A percentile compares a stretch with the other conserved stretches of the same genome.
phyloP scores from a whole-genome alignment of 768 basidiomycete genomes.

The Chiua virens region DNA sequence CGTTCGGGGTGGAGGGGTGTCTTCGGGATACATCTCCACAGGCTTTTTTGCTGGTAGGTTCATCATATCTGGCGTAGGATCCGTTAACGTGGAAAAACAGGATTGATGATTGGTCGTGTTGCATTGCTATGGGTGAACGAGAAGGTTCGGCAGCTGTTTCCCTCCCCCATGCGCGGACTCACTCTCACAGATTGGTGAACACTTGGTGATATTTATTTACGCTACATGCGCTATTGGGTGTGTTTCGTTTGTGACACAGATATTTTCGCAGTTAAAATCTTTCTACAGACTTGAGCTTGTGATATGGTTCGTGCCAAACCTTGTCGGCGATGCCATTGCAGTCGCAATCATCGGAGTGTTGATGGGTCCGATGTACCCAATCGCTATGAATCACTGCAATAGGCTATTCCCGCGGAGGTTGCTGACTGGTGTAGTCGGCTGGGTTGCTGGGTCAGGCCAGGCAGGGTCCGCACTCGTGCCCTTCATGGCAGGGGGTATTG shows the following conservation, averaged over 20 bases:
- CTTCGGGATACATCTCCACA: conserved; percentile 48
- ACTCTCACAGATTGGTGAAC: conserved; percentile 32
- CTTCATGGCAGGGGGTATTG: conserved; percentile 49
- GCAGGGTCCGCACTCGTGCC: conserved; percentile 52
- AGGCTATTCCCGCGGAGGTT: conserved; percentile 37
- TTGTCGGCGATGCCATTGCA: conserved; percentile 63
- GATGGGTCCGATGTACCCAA: conserved; percentile 76
- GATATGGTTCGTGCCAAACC: conserved; percentile 68
- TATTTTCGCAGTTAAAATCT: neutral
- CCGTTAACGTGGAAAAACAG: conserved; percentile 5
- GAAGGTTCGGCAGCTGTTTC: conserved; percentile 14
- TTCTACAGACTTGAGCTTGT: conserved; percentile 55
- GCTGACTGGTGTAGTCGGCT: conserved; percentile 42
- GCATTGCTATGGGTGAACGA: conserved; percentile 29
- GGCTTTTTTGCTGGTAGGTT: conserved; percentile 34
- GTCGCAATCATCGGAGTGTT: conserved; percentile 65
- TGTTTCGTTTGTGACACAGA: neutral
- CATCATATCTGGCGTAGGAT: neutral
- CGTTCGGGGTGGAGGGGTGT: conserved; percentile 42
- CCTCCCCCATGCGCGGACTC: neutral
- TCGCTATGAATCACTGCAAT: conserved; percentile 39
- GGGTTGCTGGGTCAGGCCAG: conserved; percentile 53
- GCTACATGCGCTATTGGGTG: conserved; percentile 31
- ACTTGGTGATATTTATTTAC: conserved; percentile 29
- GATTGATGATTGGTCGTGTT: conserved; percentile 31